Evolutionary conservation across 345 rosid species (phyloP), one percentile per base, ranked within the genome.

Genomic region (Rhodamnia argentea): DNA sequence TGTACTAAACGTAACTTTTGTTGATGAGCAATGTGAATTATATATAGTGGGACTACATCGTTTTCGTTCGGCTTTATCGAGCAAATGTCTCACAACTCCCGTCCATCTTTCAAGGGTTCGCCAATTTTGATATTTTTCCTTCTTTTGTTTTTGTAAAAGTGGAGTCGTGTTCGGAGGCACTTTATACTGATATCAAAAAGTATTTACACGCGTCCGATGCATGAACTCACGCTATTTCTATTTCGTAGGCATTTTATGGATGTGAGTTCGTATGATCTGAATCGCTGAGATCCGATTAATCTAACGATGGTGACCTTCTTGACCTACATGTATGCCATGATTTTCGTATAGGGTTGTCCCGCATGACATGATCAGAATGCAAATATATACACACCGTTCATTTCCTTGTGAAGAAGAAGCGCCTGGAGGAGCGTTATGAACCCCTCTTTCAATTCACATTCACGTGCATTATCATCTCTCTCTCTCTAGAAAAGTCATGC

Each of bases 341-440:
- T 70, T 70, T 70, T 70, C 23, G 24, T 9, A 0, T 18, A 8
- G 24, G 75, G 47, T 32, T 18, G 78, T 70, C 47, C 78, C 24
- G 47, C 2, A 2, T 6, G 78, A 70, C 78, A 10, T 23, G 78
- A 37, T 37, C 10, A 18, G 78, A 70, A 18, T 70, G 78, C 78
- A 18, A 29, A 29, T 22, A 5, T 10, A 10, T 5, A 5, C 78
- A 1, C 24, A 70, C 57, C 53, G 51, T 53, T 50, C 83, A 23
- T 85, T 87, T 82, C 83, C 92, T 90, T 91, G 92, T 92, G 96
- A 94, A 89, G 82, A 47, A 83, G 91, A 87, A 87, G 92, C 89
- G 89, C 84, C 90, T 26, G 87, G 86, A 88, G 95, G 83, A 85
- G 86, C 85, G 86, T 78, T 89, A 86, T 50, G 52, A 27, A 78